Base-by-base conservation (phyloP, 2,329 filamentous ascomycete species). In the Lachnellula arida region DNA sequence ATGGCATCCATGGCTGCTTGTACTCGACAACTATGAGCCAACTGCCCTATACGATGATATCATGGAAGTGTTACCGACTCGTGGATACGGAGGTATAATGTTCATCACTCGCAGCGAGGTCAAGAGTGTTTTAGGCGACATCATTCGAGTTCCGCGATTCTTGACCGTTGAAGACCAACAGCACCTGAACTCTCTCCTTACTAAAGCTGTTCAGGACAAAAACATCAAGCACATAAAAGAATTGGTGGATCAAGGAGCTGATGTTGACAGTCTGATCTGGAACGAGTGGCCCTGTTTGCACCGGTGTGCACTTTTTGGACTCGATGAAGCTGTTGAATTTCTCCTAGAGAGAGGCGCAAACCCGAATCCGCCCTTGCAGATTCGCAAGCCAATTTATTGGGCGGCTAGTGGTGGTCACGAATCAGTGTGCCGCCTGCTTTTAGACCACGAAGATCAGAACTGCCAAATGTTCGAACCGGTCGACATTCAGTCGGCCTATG, bases 391-490 rank as follows among this genome's bases (percentile, higher is more conserved):
- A 14, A 28, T 63, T 5, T 62, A 63, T 46, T 64, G 63, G 57
- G 59, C 59, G 19, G 55, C 63, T 7, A 58, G 53, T 53, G 53
- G 54, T 4, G 65, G 61, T 2, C 55, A 60, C 47, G 49, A 55
- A 9, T 58, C 72, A 17, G 67, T 72, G 6, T 63, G 73, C 51
- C 62, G 68, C 7, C 63, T 70, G 47, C 63, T 76, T 14, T 42
- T 75, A 4, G 62, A 70, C 12, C 60, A 66, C 6, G 70, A 70
- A 14, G 73, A 74, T 3, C 67, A 73, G 53, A 67, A 72, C n/a
- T 72, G 74, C 53, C 67, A 68, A 37, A 67, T 67, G 44, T 71
- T 72, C 55, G 66, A 66, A 14, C 64, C 25, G n/a, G 61, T 56
- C 15, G 54, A 60, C 19, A 47, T 56, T 35, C 56, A 60, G 50